Evolutionary conservation across 306 rosid species (phyloP).

Genomic region (Fragaria vesca): DNA sequence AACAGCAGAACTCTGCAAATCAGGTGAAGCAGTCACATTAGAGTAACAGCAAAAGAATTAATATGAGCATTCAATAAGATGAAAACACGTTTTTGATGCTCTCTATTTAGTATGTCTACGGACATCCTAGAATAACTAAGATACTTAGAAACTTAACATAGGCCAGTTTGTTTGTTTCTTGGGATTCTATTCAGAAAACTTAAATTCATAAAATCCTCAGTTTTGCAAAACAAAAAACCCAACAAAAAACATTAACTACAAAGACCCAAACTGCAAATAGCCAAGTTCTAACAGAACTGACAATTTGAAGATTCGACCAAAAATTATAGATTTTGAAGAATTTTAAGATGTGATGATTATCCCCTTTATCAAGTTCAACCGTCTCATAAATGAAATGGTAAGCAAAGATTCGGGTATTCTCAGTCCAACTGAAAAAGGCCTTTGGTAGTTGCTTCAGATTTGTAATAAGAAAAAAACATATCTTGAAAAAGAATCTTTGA

Average conservation of each 20-base stretch:
- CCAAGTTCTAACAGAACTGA: not conserved
- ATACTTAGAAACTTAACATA: not conserved
- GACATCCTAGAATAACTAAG: not conserved
- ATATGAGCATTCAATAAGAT: not conserved
- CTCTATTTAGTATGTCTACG: not conserved
- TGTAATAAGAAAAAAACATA: not conserved
- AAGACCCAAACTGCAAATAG: not conserved
- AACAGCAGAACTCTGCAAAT: constrained; percentile 64
- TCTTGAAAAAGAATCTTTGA: not conserved
- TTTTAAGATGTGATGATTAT: not conserved
- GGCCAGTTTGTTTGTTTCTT: not conserved
- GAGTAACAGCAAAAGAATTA: not conserved
- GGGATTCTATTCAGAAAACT: not conserved
- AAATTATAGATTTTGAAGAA: not conserved
- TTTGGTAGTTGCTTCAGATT: not conserved
- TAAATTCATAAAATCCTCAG: not conserved
- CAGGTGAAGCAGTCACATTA: constrained; percentile 27
- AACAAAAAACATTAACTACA: not conserved
- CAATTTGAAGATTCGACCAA: not conserved
- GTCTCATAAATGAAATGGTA: not conserved
- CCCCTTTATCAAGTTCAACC: not conserved
- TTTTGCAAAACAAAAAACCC: not conserved
- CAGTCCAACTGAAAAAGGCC: not conserved
- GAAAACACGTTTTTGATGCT: not conserved
- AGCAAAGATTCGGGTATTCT: not conserved